Evolutionary conservation across 768 basidiomycete species (phyloP), one percentile per base, ranked within the genome.

Genomic region (Daedaleopsis sinensis): DNA sequence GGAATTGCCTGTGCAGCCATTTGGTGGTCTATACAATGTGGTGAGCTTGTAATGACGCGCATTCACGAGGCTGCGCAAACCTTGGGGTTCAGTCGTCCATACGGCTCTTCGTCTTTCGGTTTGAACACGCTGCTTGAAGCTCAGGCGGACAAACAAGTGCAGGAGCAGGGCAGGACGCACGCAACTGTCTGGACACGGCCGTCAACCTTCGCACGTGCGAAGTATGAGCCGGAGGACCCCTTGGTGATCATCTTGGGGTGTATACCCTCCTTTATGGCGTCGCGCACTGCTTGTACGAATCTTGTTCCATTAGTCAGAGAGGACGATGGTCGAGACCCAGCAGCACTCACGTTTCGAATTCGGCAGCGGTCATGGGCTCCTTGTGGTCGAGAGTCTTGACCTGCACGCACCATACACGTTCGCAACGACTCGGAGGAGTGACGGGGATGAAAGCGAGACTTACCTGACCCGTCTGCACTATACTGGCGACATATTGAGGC

Each of bases 161-260:
- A 16, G 36, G 16, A 38, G 3, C 21, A 37, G 23, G 8, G 18
- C 42, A 23, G 10, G 47, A 43, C 47, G 27, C 23, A 60, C 91
- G 89, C 91, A 47, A 94, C 87, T 15, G 90, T 93, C 63, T 90
- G 88, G 8, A 93, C 82, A 48, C 82, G 79, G 21, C 89, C 89
- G 15, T 91, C 89, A n/a, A 80, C 76, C 74, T 89, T 93, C 1
- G 88, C 84, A 59, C 91, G 85, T n/a, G 91, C 93, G 74, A 96
- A 96, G 74, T 96, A 96, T 49, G 91, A 93, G 0, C 94, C 94
- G 6, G 90, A 92, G 2, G 91, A 93, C 12, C 94, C 94, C 69
- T 94, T 94, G 5, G 84, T 75, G 52, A 96, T 96, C 85, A 96
- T 91, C 73, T 94, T 93, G 11, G 94, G 94, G 67, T 96, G 93